These are phyloP conservation scores for Kluyveromyces lactis DNA, from an alignment of 805 yeast species.

Conservation along the genomic window DNA sequence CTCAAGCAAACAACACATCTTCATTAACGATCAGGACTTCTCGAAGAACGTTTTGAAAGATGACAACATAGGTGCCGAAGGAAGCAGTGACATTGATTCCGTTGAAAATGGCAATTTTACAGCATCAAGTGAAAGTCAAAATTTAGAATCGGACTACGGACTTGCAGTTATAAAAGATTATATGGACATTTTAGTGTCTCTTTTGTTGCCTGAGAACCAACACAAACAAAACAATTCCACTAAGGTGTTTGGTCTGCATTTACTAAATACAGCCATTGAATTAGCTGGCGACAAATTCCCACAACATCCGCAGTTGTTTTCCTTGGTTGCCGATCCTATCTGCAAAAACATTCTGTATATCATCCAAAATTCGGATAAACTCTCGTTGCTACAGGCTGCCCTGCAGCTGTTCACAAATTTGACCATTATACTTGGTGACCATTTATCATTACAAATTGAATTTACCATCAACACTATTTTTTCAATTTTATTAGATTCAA, in stretches of 20 bases:
- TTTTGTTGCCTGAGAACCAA: constrained; percentile 75
- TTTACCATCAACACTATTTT: constrained; percentile 57
- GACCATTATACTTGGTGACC: constrained; percentile 53
- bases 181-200: constrained; percentile 64
- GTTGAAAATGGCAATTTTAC: not conserved
- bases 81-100: constrained; percentile 22
- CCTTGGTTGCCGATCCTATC: constrained; percentile 67
- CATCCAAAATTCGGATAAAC: constrained; percentile 62
- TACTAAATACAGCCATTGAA: constrained; percentile 74
- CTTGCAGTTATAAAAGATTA: constrained; percentile 70
- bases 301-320: constrained; percentile 56
- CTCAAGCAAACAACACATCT: constrained; percentile 33
- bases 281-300: constrained; percentile 59
- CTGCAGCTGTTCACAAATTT: constrained; percentile 69
- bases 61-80: constrained; percentile 41
- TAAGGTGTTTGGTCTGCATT: constrained; percentile 69
- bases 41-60: constrained; percentile 44
- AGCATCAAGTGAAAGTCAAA: not conserved
- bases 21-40: constrained; percentile 40
- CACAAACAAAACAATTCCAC: constrained; percentile 82
- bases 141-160: constrained; percentile 47
- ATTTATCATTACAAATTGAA: constrained; percentile 76
- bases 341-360: constrained; percentile 78
- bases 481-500: constrained; percentile 37
- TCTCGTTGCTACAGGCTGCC: constrained; percentile 64